phyloP scores from a whole-genome alignment of 371 early-diverging fungal genomes.

The Zopfochytrium polystomum region DNA sequence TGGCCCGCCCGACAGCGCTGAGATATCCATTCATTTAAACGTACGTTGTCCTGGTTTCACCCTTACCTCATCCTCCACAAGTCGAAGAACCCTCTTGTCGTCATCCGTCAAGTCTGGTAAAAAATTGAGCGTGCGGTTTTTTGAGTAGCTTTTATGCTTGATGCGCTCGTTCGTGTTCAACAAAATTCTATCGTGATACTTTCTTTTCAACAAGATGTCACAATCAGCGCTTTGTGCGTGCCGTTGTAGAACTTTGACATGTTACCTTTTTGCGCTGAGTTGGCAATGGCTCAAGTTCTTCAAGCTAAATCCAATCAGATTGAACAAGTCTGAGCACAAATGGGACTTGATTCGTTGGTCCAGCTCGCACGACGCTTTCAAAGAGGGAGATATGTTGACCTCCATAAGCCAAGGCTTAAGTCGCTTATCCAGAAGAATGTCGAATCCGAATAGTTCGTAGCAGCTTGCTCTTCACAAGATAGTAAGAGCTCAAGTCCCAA shows the following conservation, averaged over 20 bases:
- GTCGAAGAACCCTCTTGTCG: conserved; percentile 32
- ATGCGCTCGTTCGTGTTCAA: conserved; percentile 15
- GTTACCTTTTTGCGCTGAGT: conserved; percentile 17
- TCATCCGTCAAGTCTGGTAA: conserved; percentile 27
- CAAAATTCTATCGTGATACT: conserved; percentile 10
- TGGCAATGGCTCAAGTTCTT: conserved; percentile 25
- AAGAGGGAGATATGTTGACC: conserved; percentile 44
- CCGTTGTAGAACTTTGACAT: background rate
- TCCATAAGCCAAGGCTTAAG: conserved; percentile 53
- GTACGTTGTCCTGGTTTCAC: background rate
- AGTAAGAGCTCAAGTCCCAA: background rate
- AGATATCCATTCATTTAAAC: background rate
- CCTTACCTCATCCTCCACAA: conserved; percentile 41
- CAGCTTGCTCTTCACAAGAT: conserved; percentile 23
- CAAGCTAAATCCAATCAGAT: conserved; percentile 37
- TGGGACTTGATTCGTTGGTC: conserved; percentile 35
- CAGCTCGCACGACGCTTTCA: conserved; percentile 41
- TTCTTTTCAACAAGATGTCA: background rate
- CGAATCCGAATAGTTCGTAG: conserved; percentile 48
- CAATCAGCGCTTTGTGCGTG: background rate
- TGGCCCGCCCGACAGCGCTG: conserved; percentile 32
- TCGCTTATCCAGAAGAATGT: conserved; percentile 39
- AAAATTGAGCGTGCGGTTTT: conserved; percentile 8
- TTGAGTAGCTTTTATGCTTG: conserved; percentile 19
- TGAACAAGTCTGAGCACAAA: conserved; percentile 40